These are phyloP conservation scores for Heimioporus retisporus DNA, from an alignment of 1,284 basidiomycete species.

Conservation along the genomic window DNA sequence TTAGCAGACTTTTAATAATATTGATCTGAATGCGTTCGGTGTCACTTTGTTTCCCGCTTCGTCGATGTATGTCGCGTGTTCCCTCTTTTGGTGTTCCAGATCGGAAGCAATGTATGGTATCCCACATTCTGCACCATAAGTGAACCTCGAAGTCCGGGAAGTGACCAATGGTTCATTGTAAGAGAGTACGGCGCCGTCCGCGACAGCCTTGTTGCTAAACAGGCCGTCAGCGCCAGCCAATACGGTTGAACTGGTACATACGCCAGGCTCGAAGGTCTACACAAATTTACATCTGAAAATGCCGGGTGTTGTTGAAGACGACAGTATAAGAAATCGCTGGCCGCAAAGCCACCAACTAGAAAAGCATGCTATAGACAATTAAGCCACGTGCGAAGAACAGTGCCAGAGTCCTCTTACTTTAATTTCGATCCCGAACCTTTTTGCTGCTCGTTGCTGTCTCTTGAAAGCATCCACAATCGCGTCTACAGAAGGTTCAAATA, in stretches of 20 bases:
- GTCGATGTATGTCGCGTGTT: background rate
- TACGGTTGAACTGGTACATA: constrained; percentile 30
- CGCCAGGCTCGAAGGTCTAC: constrained; percentile 39
- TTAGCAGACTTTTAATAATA: constrained; percentile 40
- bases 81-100: constrained; percentile 46
- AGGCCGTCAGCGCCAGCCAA: background rate
- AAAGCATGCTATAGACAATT: constrained; percentile 20
- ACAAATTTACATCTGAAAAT: constrained; percentile 1
- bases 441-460: too few species aligned
- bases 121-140: constrained; percentile 49
- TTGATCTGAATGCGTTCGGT: constrained; percentile 35
- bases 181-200: constrained; percentile 49
- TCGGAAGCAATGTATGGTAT: constrained; percentile 38
- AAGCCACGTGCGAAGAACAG: background rate
- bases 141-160: constrained; percentile 51
- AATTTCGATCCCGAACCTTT: constrained; percentile 36
- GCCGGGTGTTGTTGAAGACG: constrained; percentile 3
- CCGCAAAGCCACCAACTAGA: constrained; percentile 60
- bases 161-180: constrained; percentile 61
- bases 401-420: constrained; percentile 35
- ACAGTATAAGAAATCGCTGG: constrained; percentile 45
- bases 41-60: constrained; percentile 28
- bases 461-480: too few species aligned
- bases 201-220: constrained; percentile 53
- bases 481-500: too few species aligned